Evolutionary conservation across 129 eudicot genomes (phyloP).

Genomic region (Calendula officinalis): DNA sequence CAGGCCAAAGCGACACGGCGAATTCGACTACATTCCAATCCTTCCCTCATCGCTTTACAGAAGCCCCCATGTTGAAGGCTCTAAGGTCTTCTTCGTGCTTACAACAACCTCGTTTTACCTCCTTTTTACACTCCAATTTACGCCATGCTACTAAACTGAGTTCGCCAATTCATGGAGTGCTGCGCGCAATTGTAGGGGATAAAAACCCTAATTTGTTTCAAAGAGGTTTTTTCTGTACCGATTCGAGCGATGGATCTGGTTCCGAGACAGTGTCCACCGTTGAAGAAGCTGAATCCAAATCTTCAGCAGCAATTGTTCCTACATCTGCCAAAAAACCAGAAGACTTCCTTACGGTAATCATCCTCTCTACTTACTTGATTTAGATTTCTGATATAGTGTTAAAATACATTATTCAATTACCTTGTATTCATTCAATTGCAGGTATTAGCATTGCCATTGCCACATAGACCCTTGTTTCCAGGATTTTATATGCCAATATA

Average conservation of each 20-base stretch:
- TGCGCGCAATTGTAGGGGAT: slow-evolving; percentile 30
- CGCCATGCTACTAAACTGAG: slow-evolving; percentile 36
- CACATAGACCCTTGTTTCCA: slow-evolving; percentile 87
- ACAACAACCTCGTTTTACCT: slow-evolving; percentile 36
- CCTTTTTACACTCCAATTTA: slow-evolving; percentile 30
- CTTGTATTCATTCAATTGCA: slow-evolving; percentile 37
- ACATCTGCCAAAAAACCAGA: slow-evolving; percentile 68
- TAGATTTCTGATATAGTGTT: neutral
- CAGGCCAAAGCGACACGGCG: neutral
- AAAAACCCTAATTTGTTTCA: slow-evolving; percentile 41
- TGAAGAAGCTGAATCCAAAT: slow-evolving; percentile 52
- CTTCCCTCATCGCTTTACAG: slow-evolving; percentile 16
- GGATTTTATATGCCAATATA: slow-evolving; percentile 95
- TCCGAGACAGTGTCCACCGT: slow-evolving; percentile 29
- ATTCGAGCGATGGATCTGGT: slow-evolving; percentile 52
- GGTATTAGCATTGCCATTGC: slow-evolving; percentile 91
- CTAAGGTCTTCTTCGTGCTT: slow-evolving; percentile 45
- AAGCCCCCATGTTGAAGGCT: slow-evolving; percentile 60
- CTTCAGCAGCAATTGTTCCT: slow-evolving; percentile 73
- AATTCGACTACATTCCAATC: neutral
- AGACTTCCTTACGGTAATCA: slow-evolving; percentile 74
- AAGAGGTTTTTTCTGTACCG: slow-evolving; percentile 66
- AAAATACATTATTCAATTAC: too few species aligned
- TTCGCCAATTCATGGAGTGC: slow-evolving; percentile 47
- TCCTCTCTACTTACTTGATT: neutral